Evolutionary conservation across 306 rosid species (phyloP).

Genomic region (Carpinus viminea): DNA sequence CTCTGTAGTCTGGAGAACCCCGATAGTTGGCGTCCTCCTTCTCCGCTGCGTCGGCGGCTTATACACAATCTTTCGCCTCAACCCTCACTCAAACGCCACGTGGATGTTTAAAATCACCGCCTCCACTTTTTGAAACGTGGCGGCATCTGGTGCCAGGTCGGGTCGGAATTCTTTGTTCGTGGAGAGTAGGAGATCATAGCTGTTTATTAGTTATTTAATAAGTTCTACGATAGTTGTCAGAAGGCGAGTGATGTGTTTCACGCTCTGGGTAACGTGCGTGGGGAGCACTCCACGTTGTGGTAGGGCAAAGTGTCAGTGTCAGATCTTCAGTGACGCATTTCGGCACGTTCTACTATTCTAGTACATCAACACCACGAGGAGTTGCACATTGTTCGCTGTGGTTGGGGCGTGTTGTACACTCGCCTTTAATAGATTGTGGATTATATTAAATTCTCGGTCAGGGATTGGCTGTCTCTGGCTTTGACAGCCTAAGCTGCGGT

Average conservation of each 20-base stretch:
- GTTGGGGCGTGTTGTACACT: slow-evolving; percentile 57
- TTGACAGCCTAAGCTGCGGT: no score
- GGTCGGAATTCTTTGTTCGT: no score
- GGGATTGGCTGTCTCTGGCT: no score
- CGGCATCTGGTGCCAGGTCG: rapidly evolving
- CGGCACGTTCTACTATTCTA: slow-evolving; percentile 35
- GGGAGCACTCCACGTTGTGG: slow-evolving; percentile 26
- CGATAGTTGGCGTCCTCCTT: slow-evolving; percentile 8
- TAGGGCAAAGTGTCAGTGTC: slow-evolving; percentile 53
- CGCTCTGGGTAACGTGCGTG: slow-evolving; percentile 46
- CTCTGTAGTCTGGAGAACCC: slow-evolving; percentile 15
- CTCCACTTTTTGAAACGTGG: slow-evolving; percentile 16
- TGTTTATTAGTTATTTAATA: slow-evolving; percentile 2
- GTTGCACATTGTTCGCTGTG: slow-evolving; percentile 28
- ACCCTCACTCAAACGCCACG: slow-evolving; percentile 34
- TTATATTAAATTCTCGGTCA: no score
- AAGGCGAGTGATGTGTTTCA: slow-evolving; percentile 8
- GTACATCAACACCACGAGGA: slow-evolving; percentile 13
- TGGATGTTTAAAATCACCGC: background rate
- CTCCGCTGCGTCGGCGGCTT: slow-evolving; percentile 32
- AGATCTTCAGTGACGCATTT: slow-evolving; percentile 37
- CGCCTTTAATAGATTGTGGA: slow-evolving; percentile 3
- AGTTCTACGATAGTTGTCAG: slow-evolving; percentile 22
- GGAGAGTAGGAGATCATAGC: slow-evolving; percentile 4
- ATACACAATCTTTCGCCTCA: background rate